Conservation (phyloP, 2,329 filamentous ascomycete species). For the Aspergillus sp. region DNA sequence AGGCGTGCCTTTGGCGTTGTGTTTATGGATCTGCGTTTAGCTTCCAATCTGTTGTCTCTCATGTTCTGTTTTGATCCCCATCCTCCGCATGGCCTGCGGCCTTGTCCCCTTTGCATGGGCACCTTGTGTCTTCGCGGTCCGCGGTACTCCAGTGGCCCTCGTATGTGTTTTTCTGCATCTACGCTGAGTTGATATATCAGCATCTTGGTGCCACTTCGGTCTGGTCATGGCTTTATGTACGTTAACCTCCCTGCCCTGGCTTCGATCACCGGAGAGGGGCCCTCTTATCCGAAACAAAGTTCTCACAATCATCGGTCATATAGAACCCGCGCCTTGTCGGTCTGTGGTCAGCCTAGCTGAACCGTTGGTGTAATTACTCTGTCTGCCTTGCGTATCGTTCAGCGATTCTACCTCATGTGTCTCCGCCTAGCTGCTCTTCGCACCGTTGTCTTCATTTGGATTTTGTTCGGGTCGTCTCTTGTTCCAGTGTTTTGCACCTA, state of each 20-base stretch:
- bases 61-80: conserved; percentile 18
- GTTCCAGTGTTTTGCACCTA: conserved; percentile 4
- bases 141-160: conserved; percentile 25
- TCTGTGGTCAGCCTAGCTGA: conserved; percentile 22
- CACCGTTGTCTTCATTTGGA: background rate
- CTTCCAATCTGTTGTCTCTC: conserved; percentile 17
- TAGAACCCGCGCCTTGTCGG: conserved; percentile 36
- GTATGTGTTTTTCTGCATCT: conserved; percentile 34
- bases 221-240: conserved; percentile 46
- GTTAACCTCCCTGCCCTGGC: conserved; percentile 50
- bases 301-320: conserved; percentile 46
- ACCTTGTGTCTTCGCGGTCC: background rate
- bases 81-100: conserved; percentile 13
- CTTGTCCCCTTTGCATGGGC: conserved; percentile 13
- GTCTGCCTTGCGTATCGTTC: conserved; percentile 29
- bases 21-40: conserved; percentile 22
- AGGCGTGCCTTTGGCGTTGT: conserved; percentile 35
- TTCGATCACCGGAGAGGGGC: conserved; percentile 39
- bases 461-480: background rate
- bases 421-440: conserved; percentile 1
- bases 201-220: conserved; percentile 34
- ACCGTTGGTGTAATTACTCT: conserved; percentile 36
- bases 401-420: conserved; percentile 16
- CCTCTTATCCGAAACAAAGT: conserved; percentile 46
- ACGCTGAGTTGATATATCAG: conserved; percentile 37